These are phyloP conservation scores for Elongisporangium undulatum DNA, from an alignment of 352 stramenopile genomes.

Conservation along the genomic window DNA sequence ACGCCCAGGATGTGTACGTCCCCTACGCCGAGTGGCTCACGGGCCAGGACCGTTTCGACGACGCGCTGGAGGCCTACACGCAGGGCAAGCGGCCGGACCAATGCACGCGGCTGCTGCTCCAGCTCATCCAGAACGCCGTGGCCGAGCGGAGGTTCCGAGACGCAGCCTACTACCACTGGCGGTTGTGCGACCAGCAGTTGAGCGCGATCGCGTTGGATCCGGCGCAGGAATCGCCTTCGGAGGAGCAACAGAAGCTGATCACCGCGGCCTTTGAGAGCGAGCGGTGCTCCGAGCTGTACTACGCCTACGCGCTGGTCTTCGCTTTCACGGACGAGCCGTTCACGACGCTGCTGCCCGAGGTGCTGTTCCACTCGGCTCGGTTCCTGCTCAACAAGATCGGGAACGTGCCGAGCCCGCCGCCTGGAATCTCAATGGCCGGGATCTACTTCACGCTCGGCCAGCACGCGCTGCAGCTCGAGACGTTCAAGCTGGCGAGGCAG, in stretches of 20 bases:
- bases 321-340: conserved; percentile 94
- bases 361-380: conserved; percentile 89
- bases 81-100: conserved; percentile 79
- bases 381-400: conserved; percentile 92
- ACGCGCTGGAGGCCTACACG: conserved; percentile 90
- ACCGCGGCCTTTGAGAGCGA: conserved; percentile 56
- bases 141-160: conserved; percentile 85
- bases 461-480: conserved; percentile 85
- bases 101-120: conserved; percentile 73
- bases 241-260: conserved; percentile 24
- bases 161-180: conserved; percentile 92
- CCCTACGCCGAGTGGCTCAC: conserved; percentile 93
- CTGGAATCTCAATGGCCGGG: conserved; percentile 87
- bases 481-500: conserved; percentile 91
- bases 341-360: conserved; percentile 87
- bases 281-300: conserved; percentile 89
- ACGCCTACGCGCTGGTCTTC: conserved; percentile 91
- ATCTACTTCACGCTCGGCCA: conserved; percentile 95
- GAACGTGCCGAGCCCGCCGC: conserved; percentile 27
- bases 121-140: conserved; percentile 90
- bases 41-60: conserved; percentile 90
- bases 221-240: conserved; percentile 18
- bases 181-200: conserved; percentile 85
- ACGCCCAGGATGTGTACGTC: conserved; percentile 89
- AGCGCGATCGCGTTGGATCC: conserved; percentile 21